Evolutionary conservation across 768 basidiomycete genomes (phyloP).

Genomic region (Macrolepiota dolichaula): DNA sequence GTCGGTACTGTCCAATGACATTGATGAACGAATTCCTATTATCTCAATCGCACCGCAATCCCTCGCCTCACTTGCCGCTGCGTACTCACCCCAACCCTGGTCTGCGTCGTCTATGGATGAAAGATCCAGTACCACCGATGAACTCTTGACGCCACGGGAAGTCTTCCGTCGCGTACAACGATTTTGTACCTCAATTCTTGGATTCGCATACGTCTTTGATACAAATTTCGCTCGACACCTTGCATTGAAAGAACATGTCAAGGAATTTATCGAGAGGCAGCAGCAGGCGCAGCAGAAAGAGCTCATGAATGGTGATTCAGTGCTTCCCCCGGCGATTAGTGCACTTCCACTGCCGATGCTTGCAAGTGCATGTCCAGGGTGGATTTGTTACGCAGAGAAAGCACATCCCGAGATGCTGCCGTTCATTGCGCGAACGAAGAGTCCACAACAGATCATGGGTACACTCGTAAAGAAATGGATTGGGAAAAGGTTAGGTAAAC

Average conservation of each 20-base stretch:
- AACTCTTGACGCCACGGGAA: slow-evolving; percentile 39
- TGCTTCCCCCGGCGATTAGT: not conserved
- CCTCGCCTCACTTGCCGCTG: slow-evolving; percentile 16
- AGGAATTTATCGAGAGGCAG: slow-evolving; percentile 78
- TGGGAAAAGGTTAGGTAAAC: slow-evolving; percentile 58
- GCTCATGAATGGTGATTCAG: slow-evolving; percentile 19
- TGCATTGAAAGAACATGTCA: slow-evolving; percentile 74
- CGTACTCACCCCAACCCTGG: slow-evolving; percentile 18
- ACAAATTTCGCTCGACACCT: slow-evolving; percentile 93
- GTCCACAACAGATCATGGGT: slow-evolving; percentile 94
- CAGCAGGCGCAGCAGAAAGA: slow-evolving; percentile 20
- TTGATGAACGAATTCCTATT: slow-evolving; percentile 51
- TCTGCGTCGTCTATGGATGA: not conserved
- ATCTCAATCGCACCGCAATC: slow-evolving; percentile 60
- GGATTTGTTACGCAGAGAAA: slow-evolving; percentile 99
- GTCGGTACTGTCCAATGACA: slow-evolving; percentile 64
- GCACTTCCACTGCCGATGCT: slow-evolving; percentile 70
- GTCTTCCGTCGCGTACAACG: slow-evolving; percentile 69
- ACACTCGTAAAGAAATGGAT: slow-evolving; percentile 91
- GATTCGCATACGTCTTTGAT: slow-evolving; percentile 84
- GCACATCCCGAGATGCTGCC: slow-evolving; percentile 92
- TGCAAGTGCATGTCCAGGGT: slow-evolving; percentile 95
- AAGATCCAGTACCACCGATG: not conserved
- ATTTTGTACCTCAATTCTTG: slow-evolving; percentile 66
- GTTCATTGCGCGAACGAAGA: slow-evolving; percentile 84